phyloP scores from a whole-genome alignment of 2,329 filamentous ascomycete genomes.

The Penicillium sp. region DNA sequence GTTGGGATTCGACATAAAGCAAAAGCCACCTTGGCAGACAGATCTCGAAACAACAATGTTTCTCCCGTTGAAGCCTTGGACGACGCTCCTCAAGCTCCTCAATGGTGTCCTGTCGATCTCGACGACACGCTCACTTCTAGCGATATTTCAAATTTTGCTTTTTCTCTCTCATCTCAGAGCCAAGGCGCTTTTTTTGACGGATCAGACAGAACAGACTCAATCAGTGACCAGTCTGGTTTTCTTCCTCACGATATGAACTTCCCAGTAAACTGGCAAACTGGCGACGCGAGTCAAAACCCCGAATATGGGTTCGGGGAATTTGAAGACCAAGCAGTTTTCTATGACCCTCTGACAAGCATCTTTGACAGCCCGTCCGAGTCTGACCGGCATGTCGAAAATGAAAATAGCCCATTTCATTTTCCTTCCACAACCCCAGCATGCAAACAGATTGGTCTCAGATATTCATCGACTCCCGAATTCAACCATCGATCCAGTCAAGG shows the following conservation, averaged over 20 bases:
- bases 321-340: background rate
- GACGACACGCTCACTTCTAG: background rate
- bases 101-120: background rate
- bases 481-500: background rate
- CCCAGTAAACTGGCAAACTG: slow-evolving; percentile 3
- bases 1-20: slow-evolving; percentile 6
- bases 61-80: background rate
- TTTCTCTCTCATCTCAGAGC: background rate
- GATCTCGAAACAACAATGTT: background rate
- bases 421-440: background rate
- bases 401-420: background rate
- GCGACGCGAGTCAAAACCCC: background rate
- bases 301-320: background rate
- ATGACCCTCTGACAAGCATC: background rate
- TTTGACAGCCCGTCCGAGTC: background rate
- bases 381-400: background rate
- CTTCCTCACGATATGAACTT: slow-evolving; percentile 3
- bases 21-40: background rate
- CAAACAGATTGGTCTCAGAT: background rate
- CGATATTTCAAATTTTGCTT: slow-evolving; percentile 2
- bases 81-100: background rate
- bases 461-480: background rate
- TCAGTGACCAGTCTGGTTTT: background rate
- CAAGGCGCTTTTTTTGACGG: background rate
- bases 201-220: background rate